A percentile compares a stretch with the other conserved stretches of the same genome.
Evolutionary conservation across 2,329 filamentous ascomycete species (phyloP).

Genomic region (Cercospora berteroae): DNA sequence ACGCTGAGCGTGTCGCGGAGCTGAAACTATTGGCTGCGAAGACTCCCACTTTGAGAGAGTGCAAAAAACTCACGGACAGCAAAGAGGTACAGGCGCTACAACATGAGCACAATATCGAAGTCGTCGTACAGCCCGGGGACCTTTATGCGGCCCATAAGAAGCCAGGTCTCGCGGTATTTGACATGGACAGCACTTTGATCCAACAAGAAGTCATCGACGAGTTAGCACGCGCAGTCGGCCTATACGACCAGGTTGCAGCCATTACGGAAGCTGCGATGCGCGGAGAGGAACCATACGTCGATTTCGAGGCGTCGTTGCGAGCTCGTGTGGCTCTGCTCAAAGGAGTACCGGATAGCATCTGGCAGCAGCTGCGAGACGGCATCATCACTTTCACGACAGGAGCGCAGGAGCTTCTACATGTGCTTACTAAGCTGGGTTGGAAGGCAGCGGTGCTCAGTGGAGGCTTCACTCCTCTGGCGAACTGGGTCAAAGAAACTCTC

Average conservation of each 20-base stretch:
- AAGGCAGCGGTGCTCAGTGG: slow-evolving; percentile 90
- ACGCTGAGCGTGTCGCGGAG: slow-evolving; percentile 14
- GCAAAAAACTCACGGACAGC: slow-evolving; percentile 21
- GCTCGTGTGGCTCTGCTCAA: slow-evolving; percentile 78
- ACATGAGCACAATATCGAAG: slow-evolving; percentile 17
- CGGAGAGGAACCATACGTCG: slow-evolving; percentile 68
- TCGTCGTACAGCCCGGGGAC: slow-evolving; percentile 26
- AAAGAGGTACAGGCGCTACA: slow-evolving; percentile 9
- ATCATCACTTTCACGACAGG: slow-evolving; percentile 80
- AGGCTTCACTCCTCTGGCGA: slow-evolving; percentile 84
- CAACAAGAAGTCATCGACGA: slow-evolving; percentile 97
- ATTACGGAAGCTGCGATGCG: slow-evolving; percentile 96
- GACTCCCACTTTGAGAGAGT: slow-evolving; percentile 7
- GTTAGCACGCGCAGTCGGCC: slow-evolving; percentile 76
- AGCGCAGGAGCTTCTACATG: slow-evolving; percentile 69
- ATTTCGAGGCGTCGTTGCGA: slow-evolving; percentile 81
- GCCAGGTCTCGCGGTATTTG: slow-evolving; percentile 79
- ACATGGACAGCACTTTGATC: slow-evolving; percentile 98
- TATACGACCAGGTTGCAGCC: slow-evolving; percentile 67
- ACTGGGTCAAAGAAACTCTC: slow-evolving; percentile 77
- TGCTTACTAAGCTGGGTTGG: slow-evolving; percentile 74
- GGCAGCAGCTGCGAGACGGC: slow-evolving; percentile 59
- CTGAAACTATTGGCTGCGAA: neutral
- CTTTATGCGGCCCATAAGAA: slow-evolving; percentile 27
- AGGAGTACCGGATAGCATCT: slow-evolving; percentile 71